A percentile compares a stretch with the other conserved stretches of the same genome.
Conservation (phyloP, 176 grass and related monocot species). For the Oryza coarctata region DNA sequence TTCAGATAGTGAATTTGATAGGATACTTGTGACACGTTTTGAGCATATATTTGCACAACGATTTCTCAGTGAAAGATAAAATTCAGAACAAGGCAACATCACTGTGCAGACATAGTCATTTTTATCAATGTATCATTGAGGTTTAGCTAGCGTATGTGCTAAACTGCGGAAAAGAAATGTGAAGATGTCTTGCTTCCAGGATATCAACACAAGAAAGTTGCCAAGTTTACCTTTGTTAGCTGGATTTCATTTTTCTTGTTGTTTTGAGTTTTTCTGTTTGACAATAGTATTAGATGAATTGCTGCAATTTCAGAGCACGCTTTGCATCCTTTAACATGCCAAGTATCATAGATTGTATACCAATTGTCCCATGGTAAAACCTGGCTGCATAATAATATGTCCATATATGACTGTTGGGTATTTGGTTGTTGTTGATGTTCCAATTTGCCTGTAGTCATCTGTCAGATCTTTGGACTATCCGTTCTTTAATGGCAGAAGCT, state of each 20-base stretch:
- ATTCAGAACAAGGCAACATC: not conserved
- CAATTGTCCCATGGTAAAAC: not conserved
- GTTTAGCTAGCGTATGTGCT: not conserved
- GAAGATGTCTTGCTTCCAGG: not conserved
- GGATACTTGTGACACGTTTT: conserved; percentile 15
- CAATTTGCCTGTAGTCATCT: not conserved
- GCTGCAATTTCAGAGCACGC: not conserved
- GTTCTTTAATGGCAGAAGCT: not conserved
- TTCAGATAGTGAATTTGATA: not conserved
- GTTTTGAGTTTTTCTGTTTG: not conserved
- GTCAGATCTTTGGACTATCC: not conserved
- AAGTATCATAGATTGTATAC: not conserved
- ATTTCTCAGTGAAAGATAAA: not conserved
- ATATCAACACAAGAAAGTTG: not conserved
- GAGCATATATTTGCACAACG: not conserved
- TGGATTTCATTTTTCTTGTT: not conserved
- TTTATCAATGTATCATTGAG: not conserved
- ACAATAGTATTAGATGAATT: not conserved
- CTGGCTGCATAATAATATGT: not conserved
- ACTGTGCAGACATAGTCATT: not conserved
- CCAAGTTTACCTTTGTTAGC: not conserved
- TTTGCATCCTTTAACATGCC: not conserved
- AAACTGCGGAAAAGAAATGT: not conserved
- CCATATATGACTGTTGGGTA: not conserved
- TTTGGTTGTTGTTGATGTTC: not conserved